These are phyloP conservation scores for Penicillium sumatraense DNA, from an alignment of 2,329 filamentous ascomycete species.

Conservation along the genomic window DNA sequence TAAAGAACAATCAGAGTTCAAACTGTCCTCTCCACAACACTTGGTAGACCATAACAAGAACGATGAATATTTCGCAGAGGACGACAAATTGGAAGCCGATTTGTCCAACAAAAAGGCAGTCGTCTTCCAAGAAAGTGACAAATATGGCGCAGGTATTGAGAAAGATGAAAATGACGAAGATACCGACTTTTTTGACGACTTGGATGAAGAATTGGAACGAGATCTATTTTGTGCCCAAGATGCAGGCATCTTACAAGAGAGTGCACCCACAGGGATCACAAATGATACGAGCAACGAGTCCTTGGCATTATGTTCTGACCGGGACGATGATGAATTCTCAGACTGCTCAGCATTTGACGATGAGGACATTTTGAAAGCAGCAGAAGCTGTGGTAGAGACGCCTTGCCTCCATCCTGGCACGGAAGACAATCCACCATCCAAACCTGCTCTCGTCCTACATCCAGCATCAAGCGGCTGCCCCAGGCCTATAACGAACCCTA, in stretches of 20 bases:
- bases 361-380: constrained; percentile 32
- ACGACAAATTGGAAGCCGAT: constrained; percentile 13
- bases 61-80: neutral
- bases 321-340: constrained; percentile 38
- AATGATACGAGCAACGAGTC: constrained; percentile 1
- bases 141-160: neutral
- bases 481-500: constrained; percentile 2
- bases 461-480: neutral
- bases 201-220: constrained; percentile 21
- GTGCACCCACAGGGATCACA: neutral
- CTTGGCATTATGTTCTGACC: neutral
- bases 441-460: constrained; percentile 4
- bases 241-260: neutral
- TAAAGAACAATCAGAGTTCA: constrained; percentile 30
- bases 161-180: neutral
- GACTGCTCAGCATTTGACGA: constrained; percentile 40
- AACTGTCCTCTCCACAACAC: neutral
- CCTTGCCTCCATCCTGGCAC: neutral
- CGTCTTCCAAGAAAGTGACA: neutral
- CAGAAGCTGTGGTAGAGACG: constrained; percentile 18
- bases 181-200: constrained; percentile 16
- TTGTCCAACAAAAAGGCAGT: neutral
- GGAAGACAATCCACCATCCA: neutral
- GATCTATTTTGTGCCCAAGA: constrained; percentile 15
- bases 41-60: neutral